Percentiles rank a stretch among this genome's conserved stretches.
These are phyloP conservation scores for Apiotrichum brassicae DNA, from an alignment of 1,284 basidiomycete species.

Conservation along the genomic window DNA sequence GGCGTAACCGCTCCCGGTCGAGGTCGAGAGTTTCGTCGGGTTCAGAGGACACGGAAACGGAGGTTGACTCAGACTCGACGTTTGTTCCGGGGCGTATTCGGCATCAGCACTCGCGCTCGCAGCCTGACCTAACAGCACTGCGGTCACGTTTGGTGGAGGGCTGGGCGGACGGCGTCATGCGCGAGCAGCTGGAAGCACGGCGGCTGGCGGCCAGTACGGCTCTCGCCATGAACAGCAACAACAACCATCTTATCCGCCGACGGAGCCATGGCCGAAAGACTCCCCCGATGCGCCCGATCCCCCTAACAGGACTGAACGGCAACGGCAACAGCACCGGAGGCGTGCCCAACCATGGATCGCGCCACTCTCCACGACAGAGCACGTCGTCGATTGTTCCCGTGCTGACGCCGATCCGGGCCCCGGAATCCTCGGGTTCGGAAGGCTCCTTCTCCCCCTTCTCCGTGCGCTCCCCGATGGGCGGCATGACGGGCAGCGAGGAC, in stretches of 20 bases:
- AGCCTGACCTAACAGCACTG: constrained; percentile 37
- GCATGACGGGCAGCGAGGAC: constrained; percentile 33
- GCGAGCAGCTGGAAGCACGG: constrained; percentile 16
- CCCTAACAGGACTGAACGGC: neutral
- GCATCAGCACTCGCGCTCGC: constrained; percentile 29
- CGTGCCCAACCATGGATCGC: neutral
- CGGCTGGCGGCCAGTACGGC: neutral
- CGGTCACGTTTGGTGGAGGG: constrained; percentile 29
- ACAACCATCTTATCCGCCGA: constrained; percentile 5
- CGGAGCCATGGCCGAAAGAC: constrained; percentile 19
- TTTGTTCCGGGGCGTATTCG: constrained; percentile 24
- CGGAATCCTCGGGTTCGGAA: constrained; percentile 6
- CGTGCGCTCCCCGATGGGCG: constrained; percentile 13
- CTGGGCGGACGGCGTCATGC: constrained; percentile 27
- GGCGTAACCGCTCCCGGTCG: constrained; percentile 2
- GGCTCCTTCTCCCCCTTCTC: constrained; percentile 21
- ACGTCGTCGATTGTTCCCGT: constrained; percentile 16
- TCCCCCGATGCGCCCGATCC: constrained; percentile 15
- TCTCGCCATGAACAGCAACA: neutral
- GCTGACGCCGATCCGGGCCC: constrained; percentile 13
- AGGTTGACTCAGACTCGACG: constrained; percentile 33
- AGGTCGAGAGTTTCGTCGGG: constrained; percentile 6
- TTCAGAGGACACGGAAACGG: constrained; percentile 30
- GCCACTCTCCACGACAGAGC: constrained; percentile 19
- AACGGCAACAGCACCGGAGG: neutral